Conservation (phyloP, 2,329 filamentous ascomycete genomes). For the Sodiomyces alkalinus region DNA sequence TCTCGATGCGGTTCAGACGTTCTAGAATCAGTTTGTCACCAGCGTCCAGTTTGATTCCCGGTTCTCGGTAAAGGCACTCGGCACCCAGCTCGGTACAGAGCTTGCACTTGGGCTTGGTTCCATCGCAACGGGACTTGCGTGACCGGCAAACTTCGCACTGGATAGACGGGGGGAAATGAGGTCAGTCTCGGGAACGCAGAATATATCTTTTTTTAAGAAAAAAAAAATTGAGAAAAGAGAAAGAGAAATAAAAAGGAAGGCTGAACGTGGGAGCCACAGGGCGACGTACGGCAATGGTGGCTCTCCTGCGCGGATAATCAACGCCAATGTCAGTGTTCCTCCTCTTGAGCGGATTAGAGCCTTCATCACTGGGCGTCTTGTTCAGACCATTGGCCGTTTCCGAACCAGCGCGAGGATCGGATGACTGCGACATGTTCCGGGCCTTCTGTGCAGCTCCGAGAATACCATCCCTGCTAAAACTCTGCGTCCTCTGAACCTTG, state of each 20-base stretch:
- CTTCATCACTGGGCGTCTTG: constrained; percentile 33
- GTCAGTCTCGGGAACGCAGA: too few species aligned
- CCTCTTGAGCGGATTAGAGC: constrained; percentile 43
- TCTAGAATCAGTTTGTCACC: constrained; percentile 78
- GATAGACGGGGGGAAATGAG: too few species aligned
- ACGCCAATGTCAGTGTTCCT: constrained; percentile 45
- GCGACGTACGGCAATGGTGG: constrained; percentile 52
- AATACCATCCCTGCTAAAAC: constrained; percentile 39
- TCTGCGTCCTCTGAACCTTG: constrained; percentile 30
- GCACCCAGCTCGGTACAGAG: constrained; percentile 70
- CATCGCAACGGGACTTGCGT: constrained; percentile 66
- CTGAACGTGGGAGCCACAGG: too few species aligned
- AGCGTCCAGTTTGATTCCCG: constrained; percentile 74
- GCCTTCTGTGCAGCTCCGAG: constrained; percentile 36
- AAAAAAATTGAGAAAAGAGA: too few species aligned
- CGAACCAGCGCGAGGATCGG: constrained; percentile 28
- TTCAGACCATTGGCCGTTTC: constrained; percentile 29
- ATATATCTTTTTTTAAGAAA: too few species aligned
- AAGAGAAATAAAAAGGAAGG: too few species aligned
- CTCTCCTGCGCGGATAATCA: constrained; percentile 48
- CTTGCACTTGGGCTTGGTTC: constrained; percentile 68
- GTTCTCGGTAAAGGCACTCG: constrained; percentile 73
- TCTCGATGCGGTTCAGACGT: constrained; percentile 63
- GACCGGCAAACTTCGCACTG: constrained; percentile 73
- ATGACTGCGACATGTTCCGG: constrained; percentile 39